Evolutionary conservation across 331 rosid species (phyloP).

Genomic region (Telfairia occidentalis): DNA sequence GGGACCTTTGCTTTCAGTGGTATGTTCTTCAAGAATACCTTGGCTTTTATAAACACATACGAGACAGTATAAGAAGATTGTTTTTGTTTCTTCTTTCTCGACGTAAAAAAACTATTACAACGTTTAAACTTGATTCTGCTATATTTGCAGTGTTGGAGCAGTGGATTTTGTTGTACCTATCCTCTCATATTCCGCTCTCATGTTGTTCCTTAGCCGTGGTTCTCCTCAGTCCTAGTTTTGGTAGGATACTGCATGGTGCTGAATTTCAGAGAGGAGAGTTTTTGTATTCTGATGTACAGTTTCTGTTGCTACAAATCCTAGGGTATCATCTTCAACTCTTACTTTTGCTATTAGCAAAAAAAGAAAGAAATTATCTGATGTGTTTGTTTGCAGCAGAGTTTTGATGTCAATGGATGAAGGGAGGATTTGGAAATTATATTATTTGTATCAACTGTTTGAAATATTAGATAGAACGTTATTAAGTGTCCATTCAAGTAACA

Average conservation of each 20-base stretch:
- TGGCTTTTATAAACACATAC: not conserved
- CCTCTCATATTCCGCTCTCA: conserved; percentile 79
- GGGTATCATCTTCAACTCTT: not conserved
- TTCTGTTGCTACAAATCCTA: conserved; percentile 1
- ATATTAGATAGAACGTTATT: not conserved
- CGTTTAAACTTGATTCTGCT: too few relatives aligned
- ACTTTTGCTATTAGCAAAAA: not conserved
- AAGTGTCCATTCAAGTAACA: not conserved
- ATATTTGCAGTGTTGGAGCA: conserved; percentile 83
- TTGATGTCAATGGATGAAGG: not conserved
- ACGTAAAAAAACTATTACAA: not conserved
- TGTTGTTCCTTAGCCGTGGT: conserved; percentile 27
- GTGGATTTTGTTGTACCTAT: conserved; percentile 90
- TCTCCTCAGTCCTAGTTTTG: not conserved
- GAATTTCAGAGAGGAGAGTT: not conserved
- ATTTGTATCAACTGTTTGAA: not conserved
- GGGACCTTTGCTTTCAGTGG: conserved; percentile 93
- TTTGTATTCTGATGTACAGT: not conserved
- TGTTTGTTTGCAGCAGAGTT: not conserved
- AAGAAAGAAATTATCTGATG: not conserved
- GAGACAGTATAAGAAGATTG: not conserved
- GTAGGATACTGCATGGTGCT: not conserved
- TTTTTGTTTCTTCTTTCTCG: not conserved
- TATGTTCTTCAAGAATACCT: conserved; percentile 22
- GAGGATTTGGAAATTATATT: not conserved